These are phyloP conservation scores for Drechslera avenae DNA, from an alignment of 2,329 filamentous ascomycete species.

Conservation along the genomic window DNA sequence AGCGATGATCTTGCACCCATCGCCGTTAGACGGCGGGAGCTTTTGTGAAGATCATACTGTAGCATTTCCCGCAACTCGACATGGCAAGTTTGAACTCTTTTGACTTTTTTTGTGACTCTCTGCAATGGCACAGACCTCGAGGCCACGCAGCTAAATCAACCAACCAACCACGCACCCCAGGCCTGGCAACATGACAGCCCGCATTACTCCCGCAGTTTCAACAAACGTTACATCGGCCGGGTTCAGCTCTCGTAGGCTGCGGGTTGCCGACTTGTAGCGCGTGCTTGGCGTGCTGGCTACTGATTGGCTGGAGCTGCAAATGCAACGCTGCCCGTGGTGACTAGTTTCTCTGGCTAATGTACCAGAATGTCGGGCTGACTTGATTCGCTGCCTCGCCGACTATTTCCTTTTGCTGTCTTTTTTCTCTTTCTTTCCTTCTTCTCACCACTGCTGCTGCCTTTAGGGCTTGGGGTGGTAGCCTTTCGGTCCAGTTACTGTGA, in stretches of 20 bases:
- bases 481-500: constrained; percentile 16
- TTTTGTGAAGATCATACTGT: constrained; percentile 9
- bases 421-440: too few relatives aligned
- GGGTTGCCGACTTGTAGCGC: constrained; percentile 6
- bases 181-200: constrained; percentile 12
- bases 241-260: constrained; percentile 10
- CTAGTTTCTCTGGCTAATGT: constrained; percentile 19
- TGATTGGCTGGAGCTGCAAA: constrained; percentile 23
- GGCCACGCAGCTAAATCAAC: constrained; percentile 9
- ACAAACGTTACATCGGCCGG: constrained; percentile 17
- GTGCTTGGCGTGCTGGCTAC: neutral
- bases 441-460: constrained; percentile 5
- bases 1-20: constrained; percentile 8
- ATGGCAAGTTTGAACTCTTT: neutral
- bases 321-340: constrained; percentile 17
- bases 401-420: constrained; percentile 9
- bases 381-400: constrained; percentile 27
- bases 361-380: constrained; percentile 19
- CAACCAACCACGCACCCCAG: too few relatives aligned
- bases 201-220: constrained; percentile 18
- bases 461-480: constrained; percentile 5
- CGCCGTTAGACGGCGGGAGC: constrained; percentile 6
- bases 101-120: neutral
- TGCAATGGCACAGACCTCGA: constrained; percentile 3
- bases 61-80: constrained; percentile 6